Percentiles rank a stretch among this genome's conserved stretches.
Evolutionary conservation across 1,284 basidiomycete genomes (phyloP).

Genomic region (Leccinum angustisporum): DNA sequence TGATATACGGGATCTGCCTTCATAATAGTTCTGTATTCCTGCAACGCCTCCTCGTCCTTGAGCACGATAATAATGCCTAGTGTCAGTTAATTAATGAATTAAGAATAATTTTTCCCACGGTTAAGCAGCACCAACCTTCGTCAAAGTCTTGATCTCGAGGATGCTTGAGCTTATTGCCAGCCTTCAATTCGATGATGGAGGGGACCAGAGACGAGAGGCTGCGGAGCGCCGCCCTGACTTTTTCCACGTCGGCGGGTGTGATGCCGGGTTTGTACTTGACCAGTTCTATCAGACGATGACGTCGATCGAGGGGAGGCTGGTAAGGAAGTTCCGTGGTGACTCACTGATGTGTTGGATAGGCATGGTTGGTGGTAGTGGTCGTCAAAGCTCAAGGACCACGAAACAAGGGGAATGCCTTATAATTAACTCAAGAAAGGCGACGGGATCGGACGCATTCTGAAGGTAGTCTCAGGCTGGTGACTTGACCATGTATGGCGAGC

Average conservation of each 20-base stretch:
- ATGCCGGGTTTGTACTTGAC: constrained; percentile 22
- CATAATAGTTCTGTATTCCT: too few relatives aligned
- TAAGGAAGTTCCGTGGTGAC: constrained; percentile 1
- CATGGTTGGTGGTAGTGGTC: constrained; percentile 11
- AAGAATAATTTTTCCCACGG: too few relatives aligned
- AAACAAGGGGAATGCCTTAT: constrained; percentile 36
- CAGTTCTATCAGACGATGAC: constrained; percentile 12
- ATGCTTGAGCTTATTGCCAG: too few relatives aligned
- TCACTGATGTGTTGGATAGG: constrained; percentile 28
- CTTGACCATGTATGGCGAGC: not conserved
- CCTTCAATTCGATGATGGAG: too few relatives aligned
- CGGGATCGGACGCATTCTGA: too few relatives aligned
- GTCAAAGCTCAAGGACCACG: not conserved
- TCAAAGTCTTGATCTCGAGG: too few relatives aligned
- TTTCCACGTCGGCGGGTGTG: constrained; percentile 5
- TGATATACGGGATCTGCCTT: constrained; percentile 11
- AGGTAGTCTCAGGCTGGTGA: too few relatives aligned
- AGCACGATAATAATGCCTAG: too few relatives aligned
- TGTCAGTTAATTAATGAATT: too few relatives aligned
- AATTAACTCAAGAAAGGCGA: constrained; percentile 30
- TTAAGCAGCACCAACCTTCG: too few relatives aligned
- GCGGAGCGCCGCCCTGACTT: constrained; percentile 2
- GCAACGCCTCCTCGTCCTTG: not conserved
- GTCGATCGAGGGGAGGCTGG: not conserved
- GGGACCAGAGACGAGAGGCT: too few relatives aligned